These are phyloP conservation scores for Dovyalis caffra DNA, from an alignment of 345 rosid genomes.

Conservation along the genomic window DNA sequence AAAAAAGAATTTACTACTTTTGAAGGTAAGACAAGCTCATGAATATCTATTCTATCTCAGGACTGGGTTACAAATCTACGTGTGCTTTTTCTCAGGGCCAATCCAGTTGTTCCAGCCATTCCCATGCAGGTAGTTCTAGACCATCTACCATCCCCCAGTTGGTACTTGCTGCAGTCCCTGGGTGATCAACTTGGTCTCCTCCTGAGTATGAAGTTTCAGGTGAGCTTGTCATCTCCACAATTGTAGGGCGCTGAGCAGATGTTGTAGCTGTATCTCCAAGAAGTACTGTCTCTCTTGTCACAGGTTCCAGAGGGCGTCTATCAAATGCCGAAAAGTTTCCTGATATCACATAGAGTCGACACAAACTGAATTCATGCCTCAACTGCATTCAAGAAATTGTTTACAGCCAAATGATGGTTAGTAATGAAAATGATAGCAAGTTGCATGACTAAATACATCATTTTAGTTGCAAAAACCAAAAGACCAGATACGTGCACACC, in stretches of 20 bases:
- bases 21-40: not conserved
- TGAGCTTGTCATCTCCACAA: constrained; percentile 39
- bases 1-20: constrained; percentile 4
- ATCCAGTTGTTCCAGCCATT: constrained; percentile 45
- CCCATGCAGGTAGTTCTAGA: constrained; percentile 41
- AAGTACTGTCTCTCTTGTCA: constrained; percentile 27
- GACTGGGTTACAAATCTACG: not conserved
- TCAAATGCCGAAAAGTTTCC: constrained; percentile 83
- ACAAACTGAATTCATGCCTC: constrained; percentile 80
- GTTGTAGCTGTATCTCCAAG: constrained; percentile 30
- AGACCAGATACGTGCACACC: constrained; percentile 28
- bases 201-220: constrained; percentile 46
- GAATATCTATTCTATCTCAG: not conserved
- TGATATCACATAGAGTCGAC: constrained; percentile 74
- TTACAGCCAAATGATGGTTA: constrained; percentile 12
- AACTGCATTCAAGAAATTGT: constrained; percentile 43
- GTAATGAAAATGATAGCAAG: constrained; percentile 1
- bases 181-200: constrained; percentile 40
- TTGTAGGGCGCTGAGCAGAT: constrained; percentile 22
- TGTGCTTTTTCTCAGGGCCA: constrained; percentile 38
- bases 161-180: constrained; percentile 22
- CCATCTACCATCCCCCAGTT: constrained; percentile 31
- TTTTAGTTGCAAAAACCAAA: not conserved
- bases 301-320: constrained; percentile 67
- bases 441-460: not conserved